Evolutionary conservation across 495 filamentous ascomycete species (phyloP), one percentile per base, ranked within the genome.

Genomic region (Achaetomiella virescens): DNA sequence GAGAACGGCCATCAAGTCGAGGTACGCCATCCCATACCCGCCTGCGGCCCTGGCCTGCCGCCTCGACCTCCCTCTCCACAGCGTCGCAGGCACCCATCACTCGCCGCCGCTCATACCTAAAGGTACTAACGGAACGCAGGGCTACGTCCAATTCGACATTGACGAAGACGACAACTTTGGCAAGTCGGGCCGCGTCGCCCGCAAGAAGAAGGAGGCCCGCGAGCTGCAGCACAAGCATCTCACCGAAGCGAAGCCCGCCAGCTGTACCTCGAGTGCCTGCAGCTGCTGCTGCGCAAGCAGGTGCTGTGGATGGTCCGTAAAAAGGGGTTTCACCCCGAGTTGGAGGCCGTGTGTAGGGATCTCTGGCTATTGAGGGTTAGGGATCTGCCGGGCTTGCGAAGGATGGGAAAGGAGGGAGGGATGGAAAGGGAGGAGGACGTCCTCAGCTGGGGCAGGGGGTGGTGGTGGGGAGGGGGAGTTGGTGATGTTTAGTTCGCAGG

Each of bases 251-350:
- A 81, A 40, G 91, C 85, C 24, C 78, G 80, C 51, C 81, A 86
- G 57, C 78, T 96, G n/a, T 96, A 84, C 69, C 72, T 98, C 36
- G 84, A 92, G 66, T 84, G 80, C 61, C 83, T 89, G 50, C 93
- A 97, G 70, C 71, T 97, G n/a, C 81, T 98, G 27, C 52, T 74
- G 31, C 48, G 73, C 18, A 69, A 63, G 35, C 74, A 76, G 55
- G 55, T 76, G 21, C 25, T 36, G 17, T 74, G 75, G 75, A 56
- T 82, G 48, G 66, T 78, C 42, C n/a, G 62, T 15, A 49, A 65
- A 40, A 70, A 74, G 69, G 70, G 65, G n/a, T 54, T 78, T 40
- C 58, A 65, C 0, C 51, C 55, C 1, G 76, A 81, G 51, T 64
- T 81, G n/a, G 75, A 79, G 60, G 66, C 65, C 11, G 70, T 81